These are phyloP conservation scores for Mycena indigotica DNA, from an alignment of 768 basidiomycete genomes.

Conservation along the genomic window DNA sequence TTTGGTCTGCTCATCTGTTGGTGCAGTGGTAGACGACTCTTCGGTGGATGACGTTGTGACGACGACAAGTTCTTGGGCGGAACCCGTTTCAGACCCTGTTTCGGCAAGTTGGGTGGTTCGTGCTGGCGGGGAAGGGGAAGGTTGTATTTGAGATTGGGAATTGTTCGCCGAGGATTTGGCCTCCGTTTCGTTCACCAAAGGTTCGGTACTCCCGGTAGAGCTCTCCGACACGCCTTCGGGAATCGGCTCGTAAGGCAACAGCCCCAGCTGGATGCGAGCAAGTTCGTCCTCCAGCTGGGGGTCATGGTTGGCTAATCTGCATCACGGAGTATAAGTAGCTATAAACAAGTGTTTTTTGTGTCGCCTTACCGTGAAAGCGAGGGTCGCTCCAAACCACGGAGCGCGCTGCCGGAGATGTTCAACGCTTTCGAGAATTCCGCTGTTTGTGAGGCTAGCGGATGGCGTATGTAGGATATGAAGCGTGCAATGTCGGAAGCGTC, in stretches of 20 bases:
- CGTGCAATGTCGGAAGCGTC: conserved; percentile 4
- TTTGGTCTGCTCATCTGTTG: no score
- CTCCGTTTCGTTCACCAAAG: background rate
- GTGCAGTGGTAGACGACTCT: no score
- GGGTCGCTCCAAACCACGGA: conserved; percentile 8
- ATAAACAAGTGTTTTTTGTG: no score
- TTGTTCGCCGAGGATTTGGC: background rate
- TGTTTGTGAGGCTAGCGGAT: conserved; percentile 6
- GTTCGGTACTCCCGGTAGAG: background rate
- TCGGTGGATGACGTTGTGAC: no score
- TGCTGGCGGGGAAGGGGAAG: background rate
- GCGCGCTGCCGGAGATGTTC: conserved; percentile 16
- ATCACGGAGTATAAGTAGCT: no score
- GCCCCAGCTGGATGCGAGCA: conserved; percentile 5
- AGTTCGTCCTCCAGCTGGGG: conserved; percentile 11
- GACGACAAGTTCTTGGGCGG: background rate
- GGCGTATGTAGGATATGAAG: conserved; percentile 9
- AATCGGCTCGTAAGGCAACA: conserved; percentile 1
- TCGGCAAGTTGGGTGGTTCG: background rate
- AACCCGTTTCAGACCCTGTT: background rate
- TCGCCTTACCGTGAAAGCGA: conserved; percentile 15
- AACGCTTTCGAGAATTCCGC: conserved; percentile 14
- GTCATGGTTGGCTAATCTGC: conserved; percentile 13
- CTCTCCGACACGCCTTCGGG: background rate
- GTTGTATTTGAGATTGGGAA: background rate